Evolutionary conservation across 2,329 filamentous ascomycete species (phyloP).

Genomic region (Aaosphaeria arxii): DNA sequence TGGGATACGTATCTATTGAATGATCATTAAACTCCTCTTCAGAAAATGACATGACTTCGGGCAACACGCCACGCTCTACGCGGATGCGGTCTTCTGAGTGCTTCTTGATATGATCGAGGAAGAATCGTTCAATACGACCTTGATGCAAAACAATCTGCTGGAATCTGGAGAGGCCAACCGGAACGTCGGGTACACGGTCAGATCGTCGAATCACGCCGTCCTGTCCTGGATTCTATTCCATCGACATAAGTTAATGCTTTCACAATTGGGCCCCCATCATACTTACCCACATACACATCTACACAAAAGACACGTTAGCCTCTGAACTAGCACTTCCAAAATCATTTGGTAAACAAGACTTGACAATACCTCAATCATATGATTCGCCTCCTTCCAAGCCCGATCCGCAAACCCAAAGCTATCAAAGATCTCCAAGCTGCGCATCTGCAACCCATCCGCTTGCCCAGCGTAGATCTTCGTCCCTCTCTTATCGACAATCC

Average conservation of each 20-base stretch:
- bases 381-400: slow-evolving; percentile 64
- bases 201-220: slow-evolving; percentile 57
- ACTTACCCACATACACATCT: slow-evolving; percentile 40
- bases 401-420: slow-evolving; percentile 65
- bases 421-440: slow-evolving; percentile 49
- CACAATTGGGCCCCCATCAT: not conserved
- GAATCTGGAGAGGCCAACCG: slow-evolving; percentile 60
- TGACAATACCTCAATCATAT: slow-evolving; percentile 61
- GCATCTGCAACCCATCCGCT: slow-evolving; percentile 42
- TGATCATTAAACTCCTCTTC: slow-evolving; percentile 48
- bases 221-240: slow-evolving; percentile 62
- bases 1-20: slow-evolving; percentile 51
- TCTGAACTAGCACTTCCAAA: not conserved
- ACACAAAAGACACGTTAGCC: slow-evolving; percentile 3
- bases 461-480: slow-evolving; percentile 42
- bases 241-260: slow-evolving; percentile 8
- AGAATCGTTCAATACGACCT: slow-evolving; percentile 66
- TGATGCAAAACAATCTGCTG: slow-evolving; percentile 68
- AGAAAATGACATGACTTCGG: slow-evolving; percentile 55
- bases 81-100: slow-evolving; percentile 52
- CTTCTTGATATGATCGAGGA: slow-evolving; percentile 59
- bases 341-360: not conserved
- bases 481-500: slow-evolving; percentile 42
- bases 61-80: slow-evolving; percentile 58
- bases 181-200: slow-evolving; percentile 62